Percentiles rank a stretch among this genome's conserved stretches.
These are phyloP conservation scores for Rhinocladiella similis DNA, from an alignment of 2,329 filamentous ascomycete species.

Conservation along the genomic window DNA sequence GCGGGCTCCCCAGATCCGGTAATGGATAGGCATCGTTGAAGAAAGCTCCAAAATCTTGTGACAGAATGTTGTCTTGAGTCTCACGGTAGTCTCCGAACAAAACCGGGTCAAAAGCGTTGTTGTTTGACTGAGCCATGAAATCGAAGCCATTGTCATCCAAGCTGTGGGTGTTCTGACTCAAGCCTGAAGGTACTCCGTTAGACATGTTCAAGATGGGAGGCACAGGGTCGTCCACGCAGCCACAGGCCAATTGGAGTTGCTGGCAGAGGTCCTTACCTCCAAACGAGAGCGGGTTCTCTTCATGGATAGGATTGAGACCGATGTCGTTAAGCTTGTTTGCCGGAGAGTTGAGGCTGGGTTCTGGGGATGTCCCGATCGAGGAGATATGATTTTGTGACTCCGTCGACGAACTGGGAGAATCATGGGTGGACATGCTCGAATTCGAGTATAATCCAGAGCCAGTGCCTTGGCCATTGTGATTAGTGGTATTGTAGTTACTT, in stretches of 20 bases:
- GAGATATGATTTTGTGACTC: constrained; percentile 48
- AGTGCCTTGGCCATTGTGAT: constrained; percentile 13
- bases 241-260: constrained; percentile 46
- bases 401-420: constrained; percentile 50
- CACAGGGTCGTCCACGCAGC: constrained; percentile 35
- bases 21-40: constrained; percentile 76
- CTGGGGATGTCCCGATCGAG: constrained; percentile 52
- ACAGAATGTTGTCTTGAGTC: constrained; percentile 76
- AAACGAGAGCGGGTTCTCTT: constrained; percentile 27
- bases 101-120: constrained; percentile 77
- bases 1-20: constrained; percentile 75
- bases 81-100: constrained; percentile 93
- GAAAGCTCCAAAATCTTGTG: constrained; percentile 70
- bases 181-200: constrained; percentile 25
- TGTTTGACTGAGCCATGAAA: constrained; percentile 22
- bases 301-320: constrained; percentile 34
- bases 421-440: constrained; percentile 42
- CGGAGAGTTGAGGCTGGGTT: constrained; percentile 46
- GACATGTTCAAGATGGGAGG: constrained; percentile 33
- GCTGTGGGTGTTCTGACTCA: constrained; percentile 17
- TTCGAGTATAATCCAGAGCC: constrained; percentile 31
- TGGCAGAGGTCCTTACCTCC: constrained; percentile 47
- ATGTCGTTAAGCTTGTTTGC: constrained; percentile 39
- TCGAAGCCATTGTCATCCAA: constrained; percentile 53
- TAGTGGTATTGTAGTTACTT: constrained; percentile 28